Conservation (phyloP, 169 alveolate species). For the Eimeria maxima region DNA sequence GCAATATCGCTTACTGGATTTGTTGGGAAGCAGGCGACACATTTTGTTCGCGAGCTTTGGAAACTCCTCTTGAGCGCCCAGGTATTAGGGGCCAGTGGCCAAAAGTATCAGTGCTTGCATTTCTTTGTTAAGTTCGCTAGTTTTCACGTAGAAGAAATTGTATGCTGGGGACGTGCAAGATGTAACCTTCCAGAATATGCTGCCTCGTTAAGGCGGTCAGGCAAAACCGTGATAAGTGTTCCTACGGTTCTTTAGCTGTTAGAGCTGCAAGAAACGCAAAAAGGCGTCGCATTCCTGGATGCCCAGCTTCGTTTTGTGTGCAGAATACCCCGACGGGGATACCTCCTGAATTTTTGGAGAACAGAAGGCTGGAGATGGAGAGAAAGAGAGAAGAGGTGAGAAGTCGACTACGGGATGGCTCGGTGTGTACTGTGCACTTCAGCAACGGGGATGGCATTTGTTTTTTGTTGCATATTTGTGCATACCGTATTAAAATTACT, state of each 20-base stretch:
- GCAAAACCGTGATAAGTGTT: background rate
- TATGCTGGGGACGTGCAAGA: background rate
- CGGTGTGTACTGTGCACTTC: background rate
- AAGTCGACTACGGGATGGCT: background rate
- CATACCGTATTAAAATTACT: background rate
- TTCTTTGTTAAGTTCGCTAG: background rate
- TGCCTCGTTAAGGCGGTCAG: background rate
- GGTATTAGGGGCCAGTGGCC: background rate
- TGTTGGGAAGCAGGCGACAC: constrained; percentile 81
- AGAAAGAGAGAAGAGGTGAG: constrained; percentile 77
- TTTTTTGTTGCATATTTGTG: background rate
- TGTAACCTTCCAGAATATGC: background rate
- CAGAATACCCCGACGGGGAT: constrained; percentile 81
- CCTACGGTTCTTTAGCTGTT: background rate
- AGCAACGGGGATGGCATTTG: background rate
- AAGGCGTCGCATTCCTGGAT: background rate
- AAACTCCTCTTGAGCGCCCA: constrained; percentile 85
- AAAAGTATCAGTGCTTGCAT: background rate
- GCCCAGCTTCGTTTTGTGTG: constrained; percentile 48
- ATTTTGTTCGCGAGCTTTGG: constrained; percentile 86
- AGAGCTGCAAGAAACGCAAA: background rate
- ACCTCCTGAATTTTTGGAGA: constrained; percentile 82
- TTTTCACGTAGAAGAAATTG: background rate
- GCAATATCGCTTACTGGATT: constrained; percentile 84
- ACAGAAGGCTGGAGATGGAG: constrained; percentile 81